Evolutionary conservation across 2,329 filamentous ascomycete species (phyloP).

Genomic region (Akanthomyces muscarius): DNA sequence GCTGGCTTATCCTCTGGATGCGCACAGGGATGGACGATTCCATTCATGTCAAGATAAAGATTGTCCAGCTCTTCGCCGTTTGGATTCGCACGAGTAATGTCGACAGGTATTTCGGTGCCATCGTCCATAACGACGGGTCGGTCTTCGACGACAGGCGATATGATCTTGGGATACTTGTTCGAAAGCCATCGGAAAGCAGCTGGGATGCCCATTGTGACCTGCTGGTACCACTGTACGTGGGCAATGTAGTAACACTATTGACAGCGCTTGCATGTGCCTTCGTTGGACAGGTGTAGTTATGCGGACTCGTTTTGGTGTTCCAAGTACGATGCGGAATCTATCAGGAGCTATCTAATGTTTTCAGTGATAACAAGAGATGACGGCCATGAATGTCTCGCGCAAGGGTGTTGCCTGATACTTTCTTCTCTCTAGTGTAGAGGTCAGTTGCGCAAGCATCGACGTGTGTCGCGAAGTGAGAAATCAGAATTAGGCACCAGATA

Average conservation of each 20-base stretch:
- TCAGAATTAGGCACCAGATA: not conserved
- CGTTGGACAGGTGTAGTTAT: not conserved
- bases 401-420: not conserved
- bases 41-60: slow-evolving; percentile 98
- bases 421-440: not conserved
- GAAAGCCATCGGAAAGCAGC: slow-evolving; percentile 96
- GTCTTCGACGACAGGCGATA: slow-evolving; percentile 86
- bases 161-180: slow-evolving; percentile 96
- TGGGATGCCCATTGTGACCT: slow-evolving; percentile 78
- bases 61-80: slow-evolving; percentile 99
- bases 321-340: not conserved
- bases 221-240: not conserved
- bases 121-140: slow-evolving; percentile 73
- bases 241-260: not conserved
- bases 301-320: not conserved
- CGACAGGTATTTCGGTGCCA: slow-evolving; percentile 78
- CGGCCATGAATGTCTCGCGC: not conserved
- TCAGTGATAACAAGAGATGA: slow-evolving; percentile 3
- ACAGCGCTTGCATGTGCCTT: not conserved
- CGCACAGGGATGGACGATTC: slow-evolving; percentile 97
- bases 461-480: slow-evolving; percentile 5
- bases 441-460: not conserved
- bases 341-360: slow-evolving; percentile 9
- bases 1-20: slow-evolving; percentile 92
- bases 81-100: slow-evolving; percentile 80